These are phyloP conservation scores for Cutaneotrichosporon dermatis DNA, from an alignment of 1,284 basidiomycete species.

Conservation along the genomic window DNA sequence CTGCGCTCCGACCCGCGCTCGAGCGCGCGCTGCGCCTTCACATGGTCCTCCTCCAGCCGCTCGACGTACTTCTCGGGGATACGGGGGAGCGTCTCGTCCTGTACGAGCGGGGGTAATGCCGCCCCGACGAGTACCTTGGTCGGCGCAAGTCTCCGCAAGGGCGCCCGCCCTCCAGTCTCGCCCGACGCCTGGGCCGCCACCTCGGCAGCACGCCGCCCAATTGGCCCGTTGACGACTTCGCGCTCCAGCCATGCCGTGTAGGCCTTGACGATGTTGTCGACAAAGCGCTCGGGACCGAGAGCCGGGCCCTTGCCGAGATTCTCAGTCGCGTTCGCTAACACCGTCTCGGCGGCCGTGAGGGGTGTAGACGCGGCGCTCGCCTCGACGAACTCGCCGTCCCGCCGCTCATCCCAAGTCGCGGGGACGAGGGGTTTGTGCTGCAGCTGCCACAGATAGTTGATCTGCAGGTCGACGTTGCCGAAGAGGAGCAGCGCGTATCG, in stretches of 20 bases:
- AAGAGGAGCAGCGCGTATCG: constrained; percentile 39
- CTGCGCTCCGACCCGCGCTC: constrained; percentile 11
- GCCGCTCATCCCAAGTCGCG: constrained; percentile 21
- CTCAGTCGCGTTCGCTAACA: constrained; percentile 39
- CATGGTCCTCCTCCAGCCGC: constrained; percentile 22
- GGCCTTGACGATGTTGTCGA: constrained; percentile 29
- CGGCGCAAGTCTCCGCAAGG: constrained; percentile 4
- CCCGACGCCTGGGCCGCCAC: neutral
- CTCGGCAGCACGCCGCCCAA: constrained; percentile 24
- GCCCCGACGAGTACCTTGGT: constrained; percentile 33
- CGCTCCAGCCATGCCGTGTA: constrained; percentile 38
- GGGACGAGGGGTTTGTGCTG: constrained; percentile 35
- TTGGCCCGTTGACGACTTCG: constrained; percentile 41
- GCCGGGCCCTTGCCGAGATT: constrained; percentile 35
- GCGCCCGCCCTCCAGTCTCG: neutral
- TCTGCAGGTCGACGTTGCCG: constrained; percentile 46
- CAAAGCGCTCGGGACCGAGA: constrained; percentile 39
- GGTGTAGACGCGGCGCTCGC: neutral
- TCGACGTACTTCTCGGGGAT: constrained; percentile 46
- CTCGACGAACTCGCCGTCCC: neutral
- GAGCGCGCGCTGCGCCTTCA: constrained; percentile 14
- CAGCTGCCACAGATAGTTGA: constrained; percentile 47
- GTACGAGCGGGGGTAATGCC: constrained; percentile 41
- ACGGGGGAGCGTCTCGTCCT: constrained; percentile 34
- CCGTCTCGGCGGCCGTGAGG: constrained; percentile 1